Conservation (phyloP, 1,284 basidiomycete species). For the Sanguinoderma infundibulare region DNA sequence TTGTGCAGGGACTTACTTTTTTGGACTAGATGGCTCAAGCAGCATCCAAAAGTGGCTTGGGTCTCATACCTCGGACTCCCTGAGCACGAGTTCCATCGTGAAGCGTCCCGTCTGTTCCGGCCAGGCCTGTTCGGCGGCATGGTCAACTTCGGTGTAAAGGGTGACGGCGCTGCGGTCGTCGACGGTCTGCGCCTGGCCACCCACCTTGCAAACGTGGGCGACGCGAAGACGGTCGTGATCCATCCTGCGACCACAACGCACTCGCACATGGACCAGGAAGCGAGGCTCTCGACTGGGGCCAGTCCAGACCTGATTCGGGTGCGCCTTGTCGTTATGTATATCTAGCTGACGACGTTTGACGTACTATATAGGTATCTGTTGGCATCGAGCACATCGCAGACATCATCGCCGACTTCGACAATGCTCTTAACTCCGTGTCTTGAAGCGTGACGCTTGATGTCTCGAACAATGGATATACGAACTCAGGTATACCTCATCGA, state of each 20-base stretch:
- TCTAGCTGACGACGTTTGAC: neutral
- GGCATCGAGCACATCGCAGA: conserved; percentile 87
- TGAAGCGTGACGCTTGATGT: neutral
- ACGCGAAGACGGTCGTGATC: conserved; percentile 84
- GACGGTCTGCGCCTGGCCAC: conserved; percentile 80
- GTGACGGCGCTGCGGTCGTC: conserved; percentile 70
- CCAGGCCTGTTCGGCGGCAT: conserved; percentile 73
- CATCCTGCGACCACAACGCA: conserved; percentile 88
- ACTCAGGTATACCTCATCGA: no score
- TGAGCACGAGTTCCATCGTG: conserved; percentile 65
- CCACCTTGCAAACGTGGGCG: conserved; percentile 79
- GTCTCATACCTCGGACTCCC: conserved; percentile 82
- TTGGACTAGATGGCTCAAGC: conserved; percentile 60
- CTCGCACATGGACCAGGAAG: conserved; percentile 72
- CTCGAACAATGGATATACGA: no score
- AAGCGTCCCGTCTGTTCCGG: conserved; percentile 65
- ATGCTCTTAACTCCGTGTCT: conserved; percentile 47
- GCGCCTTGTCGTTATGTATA: conserved; percentile 31
- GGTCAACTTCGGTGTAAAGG: conserved; percentile 80
- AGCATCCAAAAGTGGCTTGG: conserved; percentile 77
- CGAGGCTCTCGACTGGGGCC: conserved; percentile 75
- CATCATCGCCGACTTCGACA: conserved; percentile 86
- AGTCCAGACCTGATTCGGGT: conserved; percentile 83
- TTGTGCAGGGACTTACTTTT: neutral
- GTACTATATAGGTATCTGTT: conserved; percentile 53